Conservation (phyloP, 176 grass and related monocot genomes). For the Carex cristatella region DNA sequence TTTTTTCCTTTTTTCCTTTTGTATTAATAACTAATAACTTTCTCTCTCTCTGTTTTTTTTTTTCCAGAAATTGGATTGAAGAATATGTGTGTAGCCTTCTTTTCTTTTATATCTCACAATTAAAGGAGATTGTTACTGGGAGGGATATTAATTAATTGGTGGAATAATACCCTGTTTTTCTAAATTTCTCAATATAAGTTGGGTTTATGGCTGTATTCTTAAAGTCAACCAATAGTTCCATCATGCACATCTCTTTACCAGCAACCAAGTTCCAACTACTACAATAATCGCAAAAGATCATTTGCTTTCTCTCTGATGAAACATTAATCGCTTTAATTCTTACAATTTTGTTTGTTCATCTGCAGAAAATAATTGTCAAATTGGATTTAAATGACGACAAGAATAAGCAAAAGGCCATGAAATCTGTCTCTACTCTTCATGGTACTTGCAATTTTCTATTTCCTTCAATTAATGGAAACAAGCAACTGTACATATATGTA, state of each 20-base stretch:
- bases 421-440: conserved; percentile 58
- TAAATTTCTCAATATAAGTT: neutral
- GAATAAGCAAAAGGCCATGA: conserved; percentile 87
- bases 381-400: conserved; percentile 81
- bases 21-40: too few species aligned
- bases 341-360: neutral
- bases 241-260: neutral
- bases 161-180: neutral
- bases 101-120: neutral
- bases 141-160: neutral
- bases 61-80: neutral
- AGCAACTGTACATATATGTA: neutral
- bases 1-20: neutral
- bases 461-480: neutral
- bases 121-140: neutral
- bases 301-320: neutral
- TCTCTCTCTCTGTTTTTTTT: neutral
- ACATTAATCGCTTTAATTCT: neutral
- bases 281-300: neutral
- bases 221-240: neutral
- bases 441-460: conserved; percentile 30
- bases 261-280: neutral
- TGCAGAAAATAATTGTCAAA: conserved; percentile 76
- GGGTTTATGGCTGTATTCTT: neutral
- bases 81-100: neutral